phyloP scores from a whole-genome alignment of 2,329 filamentous ascomycete species.

The Gliomastix tumulicola region DNA sequence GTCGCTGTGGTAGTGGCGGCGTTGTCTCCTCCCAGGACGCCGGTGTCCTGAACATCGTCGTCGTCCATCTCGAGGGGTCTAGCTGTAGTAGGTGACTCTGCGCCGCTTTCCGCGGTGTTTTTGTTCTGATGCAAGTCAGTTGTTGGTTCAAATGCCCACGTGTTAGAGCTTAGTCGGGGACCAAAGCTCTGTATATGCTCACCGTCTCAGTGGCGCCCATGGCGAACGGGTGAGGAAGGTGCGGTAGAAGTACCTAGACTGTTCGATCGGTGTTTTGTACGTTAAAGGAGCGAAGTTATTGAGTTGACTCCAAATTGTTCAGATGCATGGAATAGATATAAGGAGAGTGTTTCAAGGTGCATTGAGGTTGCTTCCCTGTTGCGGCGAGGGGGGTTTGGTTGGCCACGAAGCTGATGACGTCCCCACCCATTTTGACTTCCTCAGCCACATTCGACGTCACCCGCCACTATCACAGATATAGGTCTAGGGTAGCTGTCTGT shows the following conservation, averaged over 20 bases:
- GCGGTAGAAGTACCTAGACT: slow-evolving; percentile 21
- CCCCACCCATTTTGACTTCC: slow-evolving; percentile 11
- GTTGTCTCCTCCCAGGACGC: slow-evolving; percentile 36
- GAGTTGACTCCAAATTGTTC: too few species aligned
- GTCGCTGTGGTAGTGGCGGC: slow-evolving; percentile 10
- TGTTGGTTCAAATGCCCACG: too few species aligned
- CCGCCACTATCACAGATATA: too few species aligned
- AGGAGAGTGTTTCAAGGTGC: too few species aligned
- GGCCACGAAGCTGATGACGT: slow-evolving; percentile 28
- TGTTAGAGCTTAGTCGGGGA: not conserved
- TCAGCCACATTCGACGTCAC: not conserved
- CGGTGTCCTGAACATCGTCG: slow-evolving; percentile 60
- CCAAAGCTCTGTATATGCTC: slow-evolving; percentile 1
- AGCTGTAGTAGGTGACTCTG: slow-evolving; percentile 61
- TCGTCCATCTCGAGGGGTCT: slow-evolving; percentile 62
- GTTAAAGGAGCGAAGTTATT: too few species aligned
- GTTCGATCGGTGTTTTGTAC: too few species aligned
- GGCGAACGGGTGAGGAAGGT: slow-evolving; percentile 12
- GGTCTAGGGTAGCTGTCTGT: too few species aligned
- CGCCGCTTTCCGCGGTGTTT: slow-evolving; percentile 29
- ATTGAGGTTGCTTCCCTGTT: too few species aligned
- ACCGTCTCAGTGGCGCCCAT: slow-evolving; percentile 25
- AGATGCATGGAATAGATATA: too few species aligned
- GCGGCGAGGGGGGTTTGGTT: slow-evolving; percentile 5
- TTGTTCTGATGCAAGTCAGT: slow-evolving; percentile 31